These are phyloP conservation scores for Moniliophthora roreri DNA, from an alignment of 1,284 basidiomycete genomes.

Conservation along the genomic window DNA sequence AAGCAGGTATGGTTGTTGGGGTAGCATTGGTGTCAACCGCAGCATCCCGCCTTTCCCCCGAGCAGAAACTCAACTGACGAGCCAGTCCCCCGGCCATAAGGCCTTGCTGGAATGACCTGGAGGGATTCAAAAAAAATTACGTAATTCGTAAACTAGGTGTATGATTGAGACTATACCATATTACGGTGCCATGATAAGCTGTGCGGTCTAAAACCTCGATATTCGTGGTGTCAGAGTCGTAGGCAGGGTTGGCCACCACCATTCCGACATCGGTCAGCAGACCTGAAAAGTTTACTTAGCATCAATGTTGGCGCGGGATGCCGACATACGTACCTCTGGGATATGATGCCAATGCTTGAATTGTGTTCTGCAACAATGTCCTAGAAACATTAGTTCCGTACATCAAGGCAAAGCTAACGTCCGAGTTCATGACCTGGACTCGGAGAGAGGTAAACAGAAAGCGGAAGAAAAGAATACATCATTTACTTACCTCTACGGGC, in stretches of 20 bases:
- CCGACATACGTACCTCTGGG: constrained; percentile 9
- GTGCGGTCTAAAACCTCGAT: constrained; percentile 24
- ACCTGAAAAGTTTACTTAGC: constrained; percentile 12
- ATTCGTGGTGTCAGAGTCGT: constrained; percentile 25
- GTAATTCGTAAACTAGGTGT: background rate
- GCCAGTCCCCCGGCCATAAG: constrained; percentile 28
- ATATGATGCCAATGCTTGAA: constrained; percentile 24
- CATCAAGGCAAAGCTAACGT: constrained; percentile 25
- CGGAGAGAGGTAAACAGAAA: background rate
- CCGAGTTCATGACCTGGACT: constrained; percentile 25
- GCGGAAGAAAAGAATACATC: background rate
- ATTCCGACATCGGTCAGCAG: constrained; percentile 28
- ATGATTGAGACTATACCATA: constrained; percentile 16
- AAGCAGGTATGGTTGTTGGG: constrained; percentile 17
- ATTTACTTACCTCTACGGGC: constrained; percentile 22
- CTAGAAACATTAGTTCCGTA: constrained; percentile 23
- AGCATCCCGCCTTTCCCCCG: constrained; percentile 10
- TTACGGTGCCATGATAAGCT: constrained; percentile 26
- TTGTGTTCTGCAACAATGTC: constrained; percentile 21
- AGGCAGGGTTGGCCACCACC: constrained; percentile 28
- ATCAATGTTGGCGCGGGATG: background rate
- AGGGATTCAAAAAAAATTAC: background rate
- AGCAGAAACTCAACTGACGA: constrained; percentile 23
- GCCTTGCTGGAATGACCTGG: constrained; percentile 28
- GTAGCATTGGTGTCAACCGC: constrained; percentile 22